A percentile compares a stretch with the other conserved stretches of the same genome.
These are phyloP conservation scores for Tetradesmus lagerheimii DNA, from an alignment of 139 green algal genomes.

Conservation along the genomic window DNA sequence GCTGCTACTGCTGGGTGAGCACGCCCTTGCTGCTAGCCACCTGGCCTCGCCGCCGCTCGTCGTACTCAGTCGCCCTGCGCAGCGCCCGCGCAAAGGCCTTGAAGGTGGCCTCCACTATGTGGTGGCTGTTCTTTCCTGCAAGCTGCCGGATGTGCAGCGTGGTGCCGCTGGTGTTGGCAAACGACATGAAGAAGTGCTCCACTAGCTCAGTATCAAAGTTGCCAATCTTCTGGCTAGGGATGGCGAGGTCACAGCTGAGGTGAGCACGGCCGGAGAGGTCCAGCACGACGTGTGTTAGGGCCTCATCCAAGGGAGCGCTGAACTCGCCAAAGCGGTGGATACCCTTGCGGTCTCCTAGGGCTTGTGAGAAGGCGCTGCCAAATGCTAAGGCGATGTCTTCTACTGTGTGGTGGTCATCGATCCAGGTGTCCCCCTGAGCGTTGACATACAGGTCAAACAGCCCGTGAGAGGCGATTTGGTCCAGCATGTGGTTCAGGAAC, in stretches of 20 bases:
- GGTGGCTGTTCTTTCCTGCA: conserved; percentile 95
- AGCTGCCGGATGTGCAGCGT: conserved; percentile 94
- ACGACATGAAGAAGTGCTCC: conserved; percentile 98
- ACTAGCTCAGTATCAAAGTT: conserved; percentile 96
- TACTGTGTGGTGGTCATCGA: conserved; percentile 99
- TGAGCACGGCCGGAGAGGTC: conserved; percentile 96
- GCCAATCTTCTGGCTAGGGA: conserved; percentile 93
- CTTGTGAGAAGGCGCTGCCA: conserved; percentile 70
- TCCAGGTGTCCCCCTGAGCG: conserved; percentile 94
- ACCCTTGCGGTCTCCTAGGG: conserved; percentile 94
- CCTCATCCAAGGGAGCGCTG: conserved; percentile 94
- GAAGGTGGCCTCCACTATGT: conserved; percentile 99
- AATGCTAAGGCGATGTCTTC: conserved; percentile 95
- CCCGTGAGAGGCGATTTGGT: conserved; percentile 94
- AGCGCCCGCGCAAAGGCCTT: conserved; percentile 98
- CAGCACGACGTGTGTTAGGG: conserved; percentile 91
- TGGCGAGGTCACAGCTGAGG: conserved; percentile 83
- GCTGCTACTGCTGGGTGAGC: conserved; percentile 87
- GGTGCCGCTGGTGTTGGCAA: conserved; percentile 93
- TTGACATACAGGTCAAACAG: conserved; percentile 88
- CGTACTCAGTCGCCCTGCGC: conserved; percentile 87
- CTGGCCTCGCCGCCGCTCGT: conserved; percentile 83
- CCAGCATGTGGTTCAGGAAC: conserved; percentile 99
- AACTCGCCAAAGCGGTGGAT: conserved; percentile 98
- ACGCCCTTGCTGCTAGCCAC: conserved; percentile 95